Percentiles rank a stretch among this genome's conserved stretches.
These are phyloP conservation scores for Lentinula edodes DNA, from an alignment of 768 basidiomycete species.

Conservation along the genomic window DNA sequence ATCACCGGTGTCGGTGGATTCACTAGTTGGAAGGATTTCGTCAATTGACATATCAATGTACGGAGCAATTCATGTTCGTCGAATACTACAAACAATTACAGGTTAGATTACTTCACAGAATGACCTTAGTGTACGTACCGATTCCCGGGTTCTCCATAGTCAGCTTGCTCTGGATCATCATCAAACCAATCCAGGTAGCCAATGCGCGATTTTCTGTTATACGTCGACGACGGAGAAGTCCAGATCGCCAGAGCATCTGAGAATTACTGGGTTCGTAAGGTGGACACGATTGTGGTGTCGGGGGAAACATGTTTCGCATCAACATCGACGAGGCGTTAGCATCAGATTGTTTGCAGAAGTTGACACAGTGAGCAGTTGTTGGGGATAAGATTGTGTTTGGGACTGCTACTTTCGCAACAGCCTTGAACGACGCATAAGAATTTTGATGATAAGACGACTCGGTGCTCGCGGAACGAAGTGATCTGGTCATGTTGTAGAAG, in stretches of 20 bases:
- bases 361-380: background rate
- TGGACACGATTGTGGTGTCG: background rate
- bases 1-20: background rate
- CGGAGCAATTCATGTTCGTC: background rate
- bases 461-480: background rate
- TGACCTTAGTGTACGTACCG: background rate
- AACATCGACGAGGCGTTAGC: background rate
- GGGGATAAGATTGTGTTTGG: background rate
- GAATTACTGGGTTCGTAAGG: background rate
- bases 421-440: background rate
- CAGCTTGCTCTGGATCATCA: background rate
- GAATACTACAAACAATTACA: background rate
- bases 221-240: background rate
- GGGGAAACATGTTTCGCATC: slow-evolving; percentile 5
- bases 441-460: background rate
- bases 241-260: background rate
- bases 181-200: background rate
- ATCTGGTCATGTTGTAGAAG: background rate
- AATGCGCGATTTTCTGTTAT: background rate
- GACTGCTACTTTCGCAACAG: background rate
- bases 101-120: background rate
- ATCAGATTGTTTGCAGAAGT: background rate
- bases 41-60: background rate
- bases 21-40: background rate
- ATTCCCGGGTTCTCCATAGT: background rate